phyloP scores from a whole-genome alignment of 176 grass and related monocot species.

The Lolium rigidum region DNA sequence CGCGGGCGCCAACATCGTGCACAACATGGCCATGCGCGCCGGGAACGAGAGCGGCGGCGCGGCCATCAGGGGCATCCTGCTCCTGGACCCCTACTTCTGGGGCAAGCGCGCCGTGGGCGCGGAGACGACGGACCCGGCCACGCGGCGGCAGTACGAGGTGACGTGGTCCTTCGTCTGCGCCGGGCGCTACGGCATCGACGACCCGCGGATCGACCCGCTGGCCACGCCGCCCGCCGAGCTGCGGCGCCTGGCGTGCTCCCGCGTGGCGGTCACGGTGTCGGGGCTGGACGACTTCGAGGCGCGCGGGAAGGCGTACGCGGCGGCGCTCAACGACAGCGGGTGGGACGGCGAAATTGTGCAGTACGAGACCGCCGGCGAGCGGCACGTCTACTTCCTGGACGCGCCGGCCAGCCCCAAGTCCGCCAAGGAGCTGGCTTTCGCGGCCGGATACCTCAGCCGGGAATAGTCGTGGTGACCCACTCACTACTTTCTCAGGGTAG shows the following conservation, averaged over 20 bases:
- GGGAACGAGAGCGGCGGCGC: slow-evolving; percentile 30
- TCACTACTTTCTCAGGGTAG: too few relatives aligned
- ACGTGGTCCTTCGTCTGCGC: slow-evolving; percentile 69
- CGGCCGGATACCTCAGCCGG: slow-evolving; percentile 53
- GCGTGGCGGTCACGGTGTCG: slow-evolving; percentile 61
- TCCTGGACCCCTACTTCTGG: slow-evolving; percentile 79
- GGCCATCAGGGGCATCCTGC: slow-evolving; percentile 53
- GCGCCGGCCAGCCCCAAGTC: slow-evolving; percentile 48
- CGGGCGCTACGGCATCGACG: slow-evolving; percentile 59
- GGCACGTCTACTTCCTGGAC: slow-evolving; percentile 69
- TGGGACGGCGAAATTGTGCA: slow-evolving; percentile 60
- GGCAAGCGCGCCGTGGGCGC: slow-evolving; percentile 61
- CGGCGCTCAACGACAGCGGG: slow-evolving; percentile 57
- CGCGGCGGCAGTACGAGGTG: slow-evolving; percentile 55
- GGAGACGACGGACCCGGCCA: slow-evolving; percentile 59
- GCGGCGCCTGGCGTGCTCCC: slow-evolving; percentile 45
- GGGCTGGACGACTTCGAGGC: slow-evolving; percentile 59
- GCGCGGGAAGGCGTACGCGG: slow-evolving; percentile 61
- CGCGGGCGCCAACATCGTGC: slow-evolving; percentile 77
- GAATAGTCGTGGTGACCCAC: background rate
- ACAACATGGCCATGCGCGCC: slow-evolving; percentile 54
- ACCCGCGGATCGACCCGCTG: slow-evolving; percentile 69
- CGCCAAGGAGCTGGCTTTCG: slow-evolving; percentile 54
- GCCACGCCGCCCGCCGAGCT: slow-evolving; percentile 29
- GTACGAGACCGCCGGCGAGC: slow-evolving; percentile 67